phyloP scores from a whole-genome alignment of 2,329 filamentous ascomycete species.

The Arthrobotrys sphaeroides region DNA sequence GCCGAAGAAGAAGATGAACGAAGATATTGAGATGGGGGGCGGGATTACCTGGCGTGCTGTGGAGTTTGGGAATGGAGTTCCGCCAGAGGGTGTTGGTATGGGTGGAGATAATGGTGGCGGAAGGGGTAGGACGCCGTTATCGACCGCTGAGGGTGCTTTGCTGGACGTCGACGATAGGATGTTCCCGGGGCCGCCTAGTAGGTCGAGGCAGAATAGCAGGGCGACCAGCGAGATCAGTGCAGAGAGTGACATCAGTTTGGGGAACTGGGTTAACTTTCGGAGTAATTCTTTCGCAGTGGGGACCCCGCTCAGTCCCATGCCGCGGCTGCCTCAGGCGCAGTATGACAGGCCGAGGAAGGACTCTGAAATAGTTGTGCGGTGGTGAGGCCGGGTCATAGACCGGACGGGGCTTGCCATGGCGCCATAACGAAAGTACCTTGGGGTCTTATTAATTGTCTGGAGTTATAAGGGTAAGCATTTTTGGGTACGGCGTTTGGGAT shows the following conservation, averaged over 20 bases:
- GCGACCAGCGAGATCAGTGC: conserved; percentile 27
- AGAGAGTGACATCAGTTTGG: conserved; percentile 29
- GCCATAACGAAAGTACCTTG: too few species aligned
- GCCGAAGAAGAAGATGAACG: neutral
- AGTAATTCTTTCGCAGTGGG: conserved; percentile 35
- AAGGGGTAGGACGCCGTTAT: conserved; percentile 2
- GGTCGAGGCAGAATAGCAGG: conserved; percentile 32
- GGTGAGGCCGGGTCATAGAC: neutral
- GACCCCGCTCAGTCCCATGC: conserved; percentile 30
- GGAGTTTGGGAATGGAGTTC: conserved; percentile 14
- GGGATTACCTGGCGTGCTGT: conserved; percentile 16
- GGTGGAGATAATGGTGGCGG: neutral
- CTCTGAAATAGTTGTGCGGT: conserved; percentile 22
- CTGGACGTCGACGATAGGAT: conserved; percentile 18
- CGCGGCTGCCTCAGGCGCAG: conserved; percentile 18
- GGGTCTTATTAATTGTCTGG: too few species aligned
- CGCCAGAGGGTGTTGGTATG: neutral
- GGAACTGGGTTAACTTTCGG: conserved; percentile 4
- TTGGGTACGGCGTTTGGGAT: too few species aligned
- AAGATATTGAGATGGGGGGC: conserved; percentile 20
- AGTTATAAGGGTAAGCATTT: too few species aligned
- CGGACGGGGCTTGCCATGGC: too few species aligned
- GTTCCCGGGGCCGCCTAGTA: neutral
- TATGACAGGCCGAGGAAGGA: conserved; percentile 33
- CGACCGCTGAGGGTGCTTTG: conserved; percentile 11